These are phyloP conservation scores for Backusella macrospora DNA, from an alignment of 192 early-diverging fungal genomes.

Conservation along the genomic window DNA sequence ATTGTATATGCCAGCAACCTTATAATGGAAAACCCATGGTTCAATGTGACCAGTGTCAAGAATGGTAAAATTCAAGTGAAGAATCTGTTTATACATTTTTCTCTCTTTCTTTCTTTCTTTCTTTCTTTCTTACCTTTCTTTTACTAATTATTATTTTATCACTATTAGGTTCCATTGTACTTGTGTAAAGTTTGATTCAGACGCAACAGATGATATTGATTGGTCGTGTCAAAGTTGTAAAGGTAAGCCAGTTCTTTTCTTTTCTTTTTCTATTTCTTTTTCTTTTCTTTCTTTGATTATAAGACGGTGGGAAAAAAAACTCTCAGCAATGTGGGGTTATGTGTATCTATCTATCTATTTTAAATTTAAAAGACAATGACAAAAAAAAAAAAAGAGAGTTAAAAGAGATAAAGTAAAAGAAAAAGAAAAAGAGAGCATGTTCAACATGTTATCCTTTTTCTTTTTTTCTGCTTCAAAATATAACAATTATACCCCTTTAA, in stretches of 20 bases:
- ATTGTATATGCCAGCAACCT: slow-evolving; percentile 70
- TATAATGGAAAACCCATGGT: slow-evolving; percentile 80
- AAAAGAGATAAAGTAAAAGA: background rate
- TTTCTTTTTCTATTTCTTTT: background rate
- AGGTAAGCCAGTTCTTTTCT: background rate
- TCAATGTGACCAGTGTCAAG: slow-evolving; percentile 70
- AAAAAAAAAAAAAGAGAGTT: background rate
- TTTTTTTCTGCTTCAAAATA: background rate
- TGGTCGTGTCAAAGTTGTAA: slow-evolving; percentile 36
- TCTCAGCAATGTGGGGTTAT: background rate
- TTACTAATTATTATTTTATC: background rate
- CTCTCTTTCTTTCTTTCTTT: background rate
- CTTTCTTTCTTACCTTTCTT: background rate
- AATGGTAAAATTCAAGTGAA: slow-evolving; percentile 60
- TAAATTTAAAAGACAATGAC: background rate
- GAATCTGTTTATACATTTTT: background rate
- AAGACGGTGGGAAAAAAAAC: background rate
- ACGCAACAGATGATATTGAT: slow-evolving; percentile 38
- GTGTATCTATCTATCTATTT: background rate
- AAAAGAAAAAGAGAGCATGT: background rate
- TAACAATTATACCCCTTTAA: slow-evolving; percentile 9
- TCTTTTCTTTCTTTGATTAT: slow-evolving; percentile 7
- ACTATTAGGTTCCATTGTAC: slow-evolving; percentile 38
- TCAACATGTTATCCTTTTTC: background rate
- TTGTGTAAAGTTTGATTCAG: slow-evolving; percentile 37